Percentiles rank a stretch among this genome's conserved stretches.
Evolutionary conservation across 2,329 filamentous ascomycete species (phyloP).

Genomic region (Ceratocystis diversiconidia): DNA sequence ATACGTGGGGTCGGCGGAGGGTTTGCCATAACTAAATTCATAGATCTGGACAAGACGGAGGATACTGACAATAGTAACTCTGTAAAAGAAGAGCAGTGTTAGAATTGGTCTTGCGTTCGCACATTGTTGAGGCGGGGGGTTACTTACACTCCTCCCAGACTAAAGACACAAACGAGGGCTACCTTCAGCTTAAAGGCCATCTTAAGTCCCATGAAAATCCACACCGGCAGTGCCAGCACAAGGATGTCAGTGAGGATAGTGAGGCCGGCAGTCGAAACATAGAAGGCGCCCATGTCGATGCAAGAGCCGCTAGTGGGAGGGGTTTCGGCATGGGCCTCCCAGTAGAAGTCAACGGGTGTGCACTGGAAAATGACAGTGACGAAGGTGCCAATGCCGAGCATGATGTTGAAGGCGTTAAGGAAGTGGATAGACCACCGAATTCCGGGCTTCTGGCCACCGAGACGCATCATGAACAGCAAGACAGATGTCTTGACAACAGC

Average conservation of each 20-base stretch:
- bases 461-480: constrained; percentile 32
- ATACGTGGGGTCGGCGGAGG: constrained; percentile 21
- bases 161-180: constrained; percentile 29
- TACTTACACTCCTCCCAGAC: constrained; percentile 28
- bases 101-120: neutral
- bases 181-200: constrained; percentile 28
- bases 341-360: constrained; percentile 26
- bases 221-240: constrained; percentile 28
- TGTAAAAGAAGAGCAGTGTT: constrained; percentile 16
- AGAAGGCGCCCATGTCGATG: constrained; percentile 24
- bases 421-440: constrained; percentile 24
- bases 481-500: constrained; percentile 33
- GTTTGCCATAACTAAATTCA: constrained; percentile 15
- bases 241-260: constrained; percentile 31
- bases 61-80: constrained; percentile 25
- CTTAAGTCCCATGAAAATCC: constrained; percentile 29
- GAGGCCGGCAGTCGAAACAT: constrained; percentile 26
- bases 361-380: constrained; percentile 30
- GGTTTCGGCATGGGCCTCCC: constrained; percentile 20
- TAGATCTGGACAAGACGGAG: constrained; percentile 24
- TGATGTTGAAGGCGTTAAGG: constrained; percentile 26
- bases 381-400: constrained; percentile 27
- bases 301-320: constrained; percentile 24
- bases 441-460: constrained; percentile 27
- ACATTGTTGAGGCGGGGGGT: no score